A percentile compares a stretch with the other conserved stretches of the same genome.
These are phyloP conservation scores for Solanum verrucosum DNA, from an alignment of 257 asterid genomes.

Conservation along the genomic window DNA sequence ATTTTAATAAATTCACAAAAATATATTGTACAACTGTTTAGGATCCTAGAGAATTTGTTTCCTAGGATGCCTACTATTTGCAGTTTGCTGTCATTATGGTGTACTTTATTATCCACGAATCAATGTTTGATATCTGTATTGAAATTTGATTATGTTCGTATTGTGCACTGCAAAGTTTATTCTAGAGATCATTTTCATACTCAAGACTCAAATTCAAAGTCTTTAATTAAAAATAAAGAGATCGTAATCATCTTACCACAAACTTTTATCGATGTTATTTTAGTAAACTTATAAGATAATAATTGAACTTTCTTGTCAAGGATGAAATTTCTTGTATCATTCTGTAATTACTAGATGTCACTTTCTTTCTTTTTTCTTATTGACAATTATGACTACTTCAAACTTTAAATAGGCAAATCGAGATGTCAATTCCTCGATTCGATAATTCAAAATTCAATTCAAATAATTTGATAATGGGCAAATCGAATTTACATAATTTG, in stretches of 20 bases:
- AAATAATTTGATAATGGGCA: not conserved
- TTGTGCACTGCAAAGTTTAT: too few species aligned
- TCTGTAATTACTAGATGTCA: not conserved
- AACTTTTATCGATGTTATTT: not conserved
- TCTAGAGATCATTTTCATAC: not conserved
- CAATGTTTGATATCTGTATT: too few species aligned
- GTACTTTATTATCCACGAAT: too few species aligned
- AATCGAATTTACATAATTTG: too few species aligned
- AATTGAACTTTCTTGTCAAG: not conserved
- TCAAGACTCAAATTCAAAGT: not conserved
- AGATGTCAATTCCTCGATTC: not conserved
- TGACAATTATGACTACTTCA: not conserved
- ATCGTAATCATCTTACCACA: rapidly evolving
- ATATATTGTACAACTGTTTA: not conserved
- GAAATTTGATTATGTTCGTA: too few species aligned
- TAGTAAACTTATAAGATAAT: not conserved
- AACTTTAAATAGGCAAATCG: not conserved
- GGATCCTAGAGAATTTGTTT: not conserved
- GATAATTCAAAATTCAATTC: not conserved
- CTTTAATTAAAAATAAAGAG: not conserved
- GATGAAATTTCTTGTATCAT: not conserved
- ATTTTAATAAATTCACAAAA: not conserved
- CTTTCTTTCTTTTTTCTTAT: not conserved
- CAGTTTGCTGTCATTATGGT: not conserved
- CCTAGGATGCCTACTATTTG: not conserved